Conservation (phyloP, 2,329 filamentous ascomycete genomes). For the Phoma sp. region DNA sequence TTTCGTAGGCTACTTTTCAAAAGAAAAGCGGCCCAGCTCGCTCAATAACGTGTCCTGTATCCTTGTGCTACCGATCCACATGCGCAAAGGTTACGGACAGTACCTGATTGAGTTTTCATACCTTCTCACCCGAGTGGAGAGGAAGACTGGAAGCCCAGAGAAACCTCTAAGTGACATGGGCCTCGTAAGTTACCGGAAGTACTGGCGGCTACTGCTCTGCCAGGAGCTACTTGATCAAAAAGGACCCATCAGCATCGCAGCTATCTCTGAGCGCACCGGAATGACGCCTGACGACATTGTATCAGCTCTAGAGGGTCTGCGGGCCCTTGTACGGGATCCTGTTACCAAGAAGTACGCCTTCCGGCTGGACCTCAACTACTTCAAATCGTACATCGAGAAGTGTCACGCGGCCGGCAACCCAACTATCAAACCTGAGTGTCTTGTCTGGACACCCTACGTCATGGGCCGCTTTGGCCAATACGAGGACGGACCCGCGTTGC, state of each 20-base stretch:
- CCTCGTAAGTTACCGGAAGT: conserved; percentile 94
- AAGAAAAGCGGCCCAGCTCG: conserved; percentile 93
- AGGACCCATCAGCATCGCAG: conserved; percentile 61
- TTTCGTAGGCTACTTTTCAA: conserved; percentile 99
- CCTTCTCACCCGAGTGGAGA: conserved; percentile 88
- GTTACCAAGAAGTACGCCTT: conserved; percentile 89
- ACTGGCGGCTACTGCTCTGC: conserved; percentile 91
- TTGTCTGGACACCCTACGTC: conserved; percentile 96
- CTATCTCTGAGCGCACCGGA: conserved; percentile 86
- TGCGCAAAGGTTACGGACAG: conserved; percentile 95
- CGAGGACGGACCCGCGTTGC: conserved; percentile 80
- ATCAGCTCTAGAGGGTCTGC: conserved; percentile 87
- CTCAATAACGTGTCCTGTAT: conserved; percentile 99
- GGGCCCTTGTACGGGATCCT: conserved; percentile 88
- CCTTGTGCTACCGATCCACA: conserved; percentile 92
- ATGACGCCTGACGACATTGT: conserved; percentile 97
- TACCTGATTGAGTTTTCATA: conserved; percentile 98
- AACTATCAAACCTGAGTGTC: conserved; percentile 76
- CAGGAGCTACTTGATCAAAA: conserved; percentile 75
- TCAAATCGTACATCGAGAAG: conserved; percentile 84
- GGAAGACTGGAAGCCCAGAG: conserved; percentile 93
- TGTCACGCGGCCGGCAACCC: conserved; percentile 92
- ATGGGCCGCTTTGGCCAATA: conserved; percentile 90
- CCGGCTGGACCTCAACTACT: conserved; percentile 84
- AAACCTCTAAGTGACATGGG: conserved; percentile 99